phyloP scores from a whole-genome alignment of 2,329 filamentous ascomycete genomes.

The Periconia macrospinosa region DNA sequence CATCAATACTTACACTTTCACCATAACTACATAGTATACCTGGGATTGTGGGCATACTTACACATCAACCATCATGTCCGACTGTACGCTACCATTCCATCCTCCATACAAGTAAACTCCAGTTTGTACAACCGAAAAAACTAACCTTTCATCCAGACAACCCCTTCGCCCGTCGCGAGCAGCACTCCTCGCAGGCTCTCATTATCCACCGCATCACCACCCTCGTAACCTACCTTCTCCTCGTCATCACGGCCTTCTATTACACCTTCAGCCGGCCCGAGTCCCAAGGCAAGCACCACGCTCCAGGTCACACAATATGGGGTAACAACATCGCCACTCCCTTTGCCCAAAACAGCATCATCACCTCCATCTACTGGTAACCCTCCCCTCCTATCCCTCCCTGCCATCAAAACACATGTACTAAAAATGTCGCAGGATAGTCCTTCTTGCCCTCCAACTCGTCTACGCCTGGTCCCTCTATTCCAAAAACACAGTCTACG shows the following conservation, averaged over 20 bases:
- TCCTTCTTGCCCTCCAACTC: constrained; percentile 74
- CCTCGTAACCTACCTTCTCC: constrained; percentile 72
- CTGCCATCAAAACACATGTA: neutral
- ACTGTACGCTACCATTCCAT: neutral
- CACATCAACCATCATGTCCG: neutral
- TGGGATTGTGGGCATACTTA: no score
- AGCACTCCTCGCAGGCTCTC: constrained; percentile 57
- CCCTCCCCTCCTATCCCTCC: neutral
- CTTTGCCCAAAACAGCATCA: constrained; percentile 71
- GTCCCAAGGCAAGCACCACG: constrained; percentile 52
- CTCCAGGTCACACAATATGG: constrained; percentile 67
- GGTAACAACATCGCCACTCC: constrained; percentile 72
- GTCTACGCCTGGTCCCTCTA: constrained; percentile 79
- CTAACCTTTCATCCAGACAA: constrained; percentile 7
- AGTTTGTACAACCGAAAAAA: neutral
- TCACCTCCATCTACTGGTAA: constrained; percentile 75
- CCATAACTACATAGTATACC: neutral
- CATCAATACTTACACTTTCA: no score
- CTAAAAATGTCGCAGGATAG: constrained; percentile 55
- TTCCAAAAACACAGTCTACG: constrained; percentile 62
- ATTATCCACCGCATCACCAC: constrained; percentile 76
- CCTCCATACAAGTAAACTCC: neutral
- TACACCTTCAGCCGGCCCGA: constrained; percentile 68
- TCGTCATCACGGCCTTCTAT: constrained; percentile 72
- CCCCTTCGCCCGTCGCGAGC: constrained; percentile 11